Percentiles rank a stretch among this genome's conserved stretches.
These are phyloP conservation scores for Pterocarpus macrocarpus DNA, from an alignment of 306 rosid species.

Conservation along the genomic window DNA sequence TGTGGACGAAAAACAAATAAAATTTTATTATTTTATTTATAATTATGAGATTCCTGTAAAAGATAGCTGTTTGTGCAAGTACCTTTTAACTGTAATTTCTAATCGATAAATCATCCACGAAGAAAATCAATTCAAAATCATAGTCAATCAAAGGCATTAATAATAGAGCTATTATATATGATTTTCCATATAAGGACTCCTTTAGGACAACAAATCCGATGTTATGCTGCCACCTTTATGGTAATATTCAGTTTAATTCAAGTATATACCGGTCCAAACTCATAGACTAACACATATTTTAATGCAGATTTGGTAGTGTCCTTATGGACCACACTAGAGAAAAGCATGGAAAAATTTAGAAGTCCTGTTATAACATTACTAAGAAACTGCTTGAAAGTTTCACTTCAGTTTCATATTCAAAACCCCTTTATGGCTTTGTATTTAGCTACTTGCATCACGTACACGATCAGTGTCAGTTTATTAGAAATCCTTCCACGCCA, in stretches of 20 bases:
- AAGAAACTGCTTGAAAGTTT: constrained; percentile 38
- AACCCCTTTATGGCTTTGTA: background rate
- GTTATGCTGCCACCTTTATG: background rate
- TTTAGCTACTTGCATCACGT: too few relatives aligned
- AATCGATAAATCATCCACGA: too few relatives aligned
- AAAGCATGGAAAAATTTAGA: background rate
- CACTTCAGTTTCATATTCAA: background rate
- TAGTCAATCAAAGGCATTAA: too few relatives aligned
- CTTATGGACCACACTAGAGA: background rate
- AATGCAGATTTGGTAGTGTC: background rate
- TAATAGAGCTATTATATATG: background rate
- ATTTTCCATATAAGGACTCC: background rate
- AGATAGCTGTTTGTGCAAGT: too few relatives aligned
- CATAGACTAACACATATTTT: background rate
- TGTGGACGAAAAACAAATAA: too few relatives aligned
- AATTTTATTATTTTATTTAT: too few relatives aligned
- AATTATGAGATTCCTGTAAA: too few relatives aligned
- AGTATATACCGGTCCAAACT: constrained; percentile 7
- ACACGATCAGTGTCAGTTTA: too few relatives aligned
- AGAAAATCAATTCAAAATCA: too few relatives aligned
- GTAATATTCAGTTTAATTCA: constrained; percentile 12
- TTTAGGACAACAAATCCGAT: background rate
- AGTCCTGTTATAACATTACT: constrained; percentile 2
- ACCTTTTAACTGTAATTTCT: too few relatives aligned
- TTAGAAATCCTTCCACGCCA: background rate